These are phyloP conservation scores for Chondrostereum purpureum DNA, from an alignment of 1,284 basidiomycete genomes.

Conservation along the genomic window DNA sequence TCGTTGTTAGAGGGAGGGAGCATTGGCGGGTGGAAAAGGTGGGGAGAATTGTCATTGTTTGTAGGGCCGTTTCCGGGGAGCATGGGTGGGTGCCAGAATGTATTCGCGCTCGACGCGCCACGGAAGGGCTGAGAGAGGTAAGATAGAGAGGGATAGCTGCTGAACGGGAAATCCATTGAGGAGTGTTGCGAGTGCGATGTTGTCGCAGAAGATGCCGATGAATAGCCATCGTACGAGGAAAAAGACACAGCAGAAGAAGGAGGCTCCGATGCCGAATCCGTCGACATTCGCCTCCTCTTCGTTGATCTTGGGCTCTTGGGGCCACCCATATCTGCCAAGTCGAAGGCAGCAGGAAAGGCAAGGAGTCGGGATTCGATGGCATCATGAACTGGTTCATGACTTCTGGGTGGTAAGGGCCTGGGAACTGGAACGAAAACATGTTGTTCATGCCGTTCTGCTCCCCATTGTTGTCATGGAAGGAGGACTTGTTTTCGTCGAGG, in stretches of 20 bases:
- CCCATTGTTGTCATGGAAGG: conserved; percentile 16
- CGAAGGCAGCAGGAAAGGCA: conserved; percentile 37
- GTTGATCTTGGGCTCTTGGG: conserved; percentile 40
- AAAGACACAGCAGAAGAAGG: conserved; percentile 49
- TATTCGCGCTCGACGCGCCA: conserved; percentile 24
- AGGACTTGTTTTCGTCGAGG: conserved; percentile 39
- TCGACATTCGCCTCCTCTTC: conserved; percentile 69
- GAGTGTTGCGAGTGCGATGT: conserved; percentile 39
- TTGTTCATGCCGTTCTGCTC: conserved; percentile 10
- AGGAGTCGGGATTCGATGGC: conserved; percentile 38
- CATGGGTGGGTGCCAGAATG: conserved; percentile 72
- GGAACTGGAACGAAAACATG: conserved; percentile 37
- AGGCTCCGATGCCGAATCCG: conserved; percentile 61
- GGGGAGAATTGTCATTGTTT: conserved; percentile 28
- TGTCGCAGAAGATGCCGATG: conserved; percentile 34
- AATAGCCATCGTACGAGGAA: conserved; percentile 36
- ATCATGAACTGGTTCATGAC: conserved; percentile 46
- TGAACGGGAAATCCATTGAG: conserved; percentile 60
- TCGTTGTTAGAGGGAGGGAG: conserved; percentile 33
- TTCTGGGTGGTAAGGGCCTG: conserved; percentile 69
- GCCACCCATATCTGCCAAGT: conserved; percentile 25
- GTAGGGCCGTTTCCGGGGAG: conserved; percentile 46
- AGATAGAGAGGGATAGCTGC: conserved; percentile 25
- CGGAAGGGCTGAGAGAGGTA: conserved; percentile 10
- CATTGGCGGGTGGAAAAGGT: conserved; percentile 53